Base-by-base conservation (phyloP, 805 yeast genomes). In the Saccharomycopsis capsularis region DNA sequence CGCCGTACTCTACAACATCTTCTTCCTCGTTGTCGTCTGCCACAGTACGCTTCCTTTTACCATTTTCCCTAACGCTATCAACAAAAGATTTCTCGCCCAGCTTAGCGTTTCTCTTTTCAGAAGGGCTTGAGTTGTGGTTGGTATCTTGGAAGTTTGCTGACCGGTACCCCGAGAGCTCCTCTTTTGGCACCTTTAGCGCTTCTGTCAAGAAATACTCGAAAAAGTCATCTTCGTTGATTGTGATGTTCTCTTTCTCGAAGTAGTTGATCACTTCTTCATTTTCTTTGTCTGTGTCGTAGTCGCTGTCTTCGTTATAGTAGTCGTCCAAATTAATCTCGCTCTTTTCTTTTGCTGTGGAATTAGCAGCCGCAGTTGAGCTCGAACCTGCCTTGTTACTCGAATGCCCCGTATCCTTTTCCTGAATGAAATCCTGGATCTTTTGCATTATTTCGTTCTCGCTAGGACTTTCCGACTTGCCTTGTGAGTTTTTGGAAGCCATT, bases 151-250 rank as follows among this genome's bases (percentile, higher is more conserved):
- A 25, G 5, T 22, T 24, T 21, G 21, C 18, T 2, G 50, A 16
- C 49, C 70, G 61, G 46, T 65, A 64, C 5, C 60, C 54, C 34
- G 68, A 75, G 7, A 80, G 56, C 18, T 77, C 75, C 3, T 69
- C 73, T 16, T 71, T 69, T 0, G 68, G 59, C 52, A 80, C 47
- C 21, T 76, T 68, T 23, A 81, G 56, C 0, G 80, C 85, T 27
- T 79, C 75, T 48, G 71, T 70, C 11, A 78, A 64, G 58, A 79
- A 78, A 56, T 69, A 81, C 58, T 82, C 88, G 56, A 81, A 77
- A 58, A 82, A 82, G 57, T 82, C 87, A 58, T 81, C 87, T 55
- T 80, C 85, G 56, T 77, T 79, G 6, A 81, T 75, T 46, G 68
- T 75, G 16, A 69, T 59, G 9, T 65, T 64, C 44, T 68, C 68